Evolutionary conservation across 441 rosid genomes (phyloP).

Genomic region (Adansonia rubrostipa): DNA sequence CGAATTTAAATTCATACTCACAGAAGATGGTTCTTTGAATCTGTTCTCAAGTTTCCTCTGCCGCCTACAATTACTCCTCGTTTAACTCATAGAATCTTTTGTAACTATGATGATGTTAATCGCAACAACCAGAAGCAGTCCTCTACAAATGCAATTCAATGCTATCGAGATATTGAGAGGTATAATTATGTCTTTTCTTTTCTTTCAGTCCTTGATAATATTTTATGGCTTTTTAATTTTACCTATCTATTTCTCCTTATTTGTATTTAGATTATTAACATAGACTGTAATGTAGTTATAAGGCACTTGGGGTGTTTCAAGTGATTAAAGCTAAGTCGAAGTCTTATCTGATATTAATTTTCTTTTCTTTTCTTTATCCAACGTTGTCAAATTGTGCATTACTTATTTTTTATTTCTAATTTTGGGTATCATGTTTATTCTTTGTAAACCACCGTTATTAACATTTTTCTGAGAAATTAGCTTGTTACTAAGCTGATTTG

Average conservation of each 20-base stretch:
- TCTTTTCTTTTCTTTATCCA: background rate
- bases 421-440: background rate
- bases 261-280: constrained; percentile 59
- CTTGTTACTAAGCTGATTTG: background rate
- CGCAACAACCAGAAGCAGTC: constrained; percentile 47
- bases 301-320: constrained; percentile 56
- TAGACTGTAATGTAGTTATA: constrained; percentile 78
- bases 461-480: background rate
- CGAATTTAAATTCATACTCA: constrained; percentile 20
- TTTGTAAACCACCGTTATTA: background rate
- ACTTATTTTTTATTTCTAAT: background rate
- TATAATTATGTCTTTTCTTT: constrained; percentile 15
- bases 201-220: background rate
- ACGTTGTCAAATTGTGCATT: background rate
- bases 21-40: constrained; percentile 13
- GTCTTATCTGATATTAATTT: constrained; percentile 31
- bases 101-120: constrained; percentile 42
- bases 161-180: constrained; percentile 87
- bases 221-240: background rate
- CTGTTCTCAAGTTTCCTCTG: background rate
- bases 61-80: constrained; percentile 19
- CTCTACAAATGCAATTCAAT: constrained; percentile 47
- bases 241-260: background rate
- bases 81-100: constrained; percentile 34
- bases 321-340: constrained; percentile 79